These are phyloP conservation scores for Pleurotus cornucopiae DNA, from an alignment of 768 basidiomycete genomes.

Conservation along the genomic window DNA sequence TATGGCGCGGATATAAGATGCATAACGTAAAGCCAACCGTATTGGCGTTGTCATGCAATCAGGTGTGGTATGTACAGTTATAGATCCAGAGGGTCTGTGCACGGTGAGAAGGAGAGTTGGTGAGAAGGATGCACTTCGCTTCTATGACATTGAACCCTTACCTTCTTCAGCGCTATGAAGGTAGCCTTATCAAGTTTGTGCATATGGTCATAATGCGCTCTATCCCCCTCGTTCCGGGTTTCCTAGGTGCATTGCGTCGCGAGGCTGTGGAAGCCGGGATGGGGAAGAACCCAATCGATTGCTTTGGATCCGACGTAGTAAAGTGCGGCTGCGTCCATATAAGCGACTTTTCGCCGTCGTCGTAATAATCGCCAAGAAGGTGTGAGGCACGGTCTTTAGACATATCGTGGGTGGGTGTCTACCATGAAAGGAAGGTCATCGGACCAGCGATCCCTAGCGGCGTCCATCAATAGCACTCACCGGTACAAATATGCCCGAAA, in stretches of 20 bases:
- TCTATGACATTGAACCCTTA: not conserved
- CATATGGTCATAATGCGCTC: conserved; percentile 8
- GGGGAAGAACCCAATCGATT: conserved; percentile 7
- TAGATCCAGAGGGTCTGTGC: conserved; percentile 2
- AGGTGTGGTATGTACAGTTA: not conserved
- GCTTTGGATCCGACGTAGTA: conserved; percentile 1
- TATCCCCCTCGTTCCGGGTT: not conserved
- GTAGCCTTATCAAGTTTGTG: conserved; percentile 3
- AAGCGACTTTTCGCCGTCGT: conserved; percentile 7
- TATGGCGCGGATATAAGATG: not conserved
- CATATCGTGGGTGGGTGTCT: not conserved
- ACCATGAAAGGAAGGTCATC: conserved; percentile 7
- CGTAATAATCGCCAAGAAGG: conserved; percentile 2
- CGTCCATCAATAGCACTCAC: not conserved
- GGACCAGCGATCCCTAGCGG: not conserved
- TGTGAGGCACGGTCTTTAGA: conserved; percentile 2
- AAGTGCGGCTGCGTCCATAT: conserved; percentile 5
- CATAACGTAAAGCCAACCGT: not conserved
- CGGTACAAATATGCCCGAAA: conserved; percentile 2
- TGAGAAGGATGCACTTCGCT: not conserved
- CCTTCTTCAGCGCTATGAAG: conserved; percentile 1
- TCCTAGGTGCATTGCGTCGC: not conserved
- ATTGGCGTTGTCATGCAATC: conserved; percentile 4
- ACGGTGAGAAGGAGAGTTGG: not conserved
- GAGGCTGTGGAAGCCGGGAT: not conserved